Percentiles rank a stretch among this genome's conserved stretches.
phyloP scores from a whole-genome alignment of 805 yeast genomes.

The Saccharomycopsis fermentans region DNA sequence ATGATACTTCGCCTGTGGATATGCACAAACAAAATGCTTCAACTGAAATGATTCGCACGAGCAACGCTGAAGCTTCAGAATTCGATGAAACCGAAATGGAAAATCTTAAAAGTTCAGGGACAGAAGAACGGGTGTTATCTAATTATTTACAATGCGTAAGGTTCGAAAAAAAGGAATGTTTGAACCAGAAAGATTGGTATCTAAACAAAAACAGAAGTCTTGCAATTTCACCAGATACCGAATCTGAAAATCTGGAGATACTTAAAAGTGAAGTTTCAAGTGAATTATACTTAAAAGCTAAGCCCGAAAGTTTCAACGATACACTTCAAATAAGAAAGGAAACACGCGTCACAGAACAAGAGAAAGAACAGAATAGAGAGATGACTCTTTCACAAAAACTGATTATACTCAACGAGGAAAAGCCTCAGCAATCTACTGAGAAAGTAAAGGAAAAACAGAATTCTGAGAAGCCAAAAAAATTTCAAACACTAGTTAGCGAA shows the following conservation, averaged over 20 bases:
- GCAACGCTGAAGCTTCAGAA: background rate
- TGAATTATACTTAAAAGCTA: background rate
- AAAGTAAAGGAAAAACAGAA: background rate
- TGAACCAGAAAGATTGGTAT: background rate
- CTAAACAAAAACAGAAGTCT: background rate
- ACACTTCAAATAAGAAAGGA: background rate
- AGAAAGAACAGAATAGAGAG: background rate
- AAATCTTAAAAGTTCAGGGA: too few species aligned
- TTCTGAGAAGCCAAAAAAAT: background rate
- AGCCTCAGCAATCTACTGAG: background rate
- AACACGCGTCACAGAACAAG: background rate
- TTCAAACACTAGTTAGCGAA: background rate
- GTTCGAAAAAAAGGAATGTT: background rate
- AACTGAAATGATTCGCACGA: background rate
- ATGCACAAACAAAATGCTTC: background rate
- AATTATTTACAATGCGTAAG: too few species aligned
- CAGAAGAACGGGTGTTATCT: too few species aligned
- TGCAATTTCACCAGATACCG: background rate
- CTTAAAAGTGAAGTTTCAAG: background rate
- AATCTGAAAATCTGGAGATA: too few species aligned
- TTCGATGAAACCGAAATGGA: too few species aligned
- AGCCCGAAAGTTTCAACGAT: background rate
- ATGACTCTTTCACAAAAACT: background rate
- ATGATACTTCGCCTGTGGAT: background rate
- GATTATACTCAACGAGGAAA: background rate